phyloP scores from a whole-genome alignment of 2,329 filamentous ascomycete species.

The Exophiala alcalophila region DNA sequence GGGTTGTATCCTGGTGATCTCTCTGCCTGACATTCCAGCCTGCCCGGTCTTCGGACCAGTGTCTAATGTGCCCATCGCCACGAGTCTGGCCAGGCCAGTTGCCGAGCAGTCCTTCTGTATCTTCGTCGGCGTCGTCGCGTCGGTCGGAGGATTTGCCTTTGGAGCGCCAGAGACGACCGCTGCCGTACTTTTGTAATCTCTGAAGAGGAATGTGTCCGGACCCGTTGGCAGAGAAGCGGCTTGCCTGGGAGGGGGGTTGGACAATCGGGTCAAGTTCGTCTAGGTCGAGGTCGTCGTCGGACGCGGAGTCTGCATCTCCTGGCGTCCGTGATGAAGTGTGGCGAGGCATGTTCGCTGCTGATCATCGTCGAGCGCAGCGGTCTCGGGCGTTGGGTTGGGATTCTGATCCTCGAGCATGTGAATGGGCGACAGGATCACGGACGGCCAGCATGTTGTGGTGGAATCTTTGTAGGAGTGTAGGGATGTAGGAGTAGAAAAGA shows the following conservation, averaged over 20 bases:
- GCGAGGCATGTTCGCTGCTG: conserved; percentile 17
- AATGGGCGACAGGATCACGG: too few species aligned
- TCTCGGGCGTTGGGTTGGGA: too few species aligned
- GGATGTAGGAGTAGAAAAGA: background rate
- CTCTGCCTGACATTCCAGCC: conserved; percentile 37
- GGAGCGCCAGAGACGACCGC: conserved; percentile 24
- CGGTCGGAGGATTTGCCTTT: conserved; percentile 18
- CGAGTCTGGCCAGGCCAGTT: conserved; percentile 20
- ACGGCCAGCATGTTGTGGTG: too few species aligned
- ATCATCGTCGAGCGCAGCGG: conserved; percentile 18
- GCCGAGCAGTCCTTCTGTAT: conserved; percentile 63
- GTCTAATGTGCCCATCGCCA: conserved; percentile 16
- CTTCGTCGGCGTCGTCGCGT: conserved; percentile 55
- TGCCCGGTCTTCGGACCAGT: conserved; percentile 53
- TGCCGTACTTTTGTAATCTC: conserved; percentile 51
- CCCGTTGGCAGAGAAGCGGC: conserved; percentile 4
- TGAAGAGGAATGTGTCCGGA: conserved; percentile 39
- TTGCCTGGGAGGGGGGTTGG: background rate
- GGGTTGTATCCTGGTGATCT: conserved; percentile 7
- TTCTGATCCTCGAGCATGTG: too few species aligned
- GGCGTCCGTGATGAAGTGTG: conserved; percentile 2
- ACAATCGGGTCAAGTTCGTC: conserved; percentile 45
- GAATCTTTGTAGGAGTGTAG: too few species aligned
- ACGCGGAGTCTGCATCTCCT: conserved; percentile 36
- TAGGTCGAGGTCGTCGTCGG: conserved; percentile 46